phyloP scores from a whole-genome alignment of 2,329 filamentous ascomycete genomes.

The Colletotrichum lupini region DNA sequence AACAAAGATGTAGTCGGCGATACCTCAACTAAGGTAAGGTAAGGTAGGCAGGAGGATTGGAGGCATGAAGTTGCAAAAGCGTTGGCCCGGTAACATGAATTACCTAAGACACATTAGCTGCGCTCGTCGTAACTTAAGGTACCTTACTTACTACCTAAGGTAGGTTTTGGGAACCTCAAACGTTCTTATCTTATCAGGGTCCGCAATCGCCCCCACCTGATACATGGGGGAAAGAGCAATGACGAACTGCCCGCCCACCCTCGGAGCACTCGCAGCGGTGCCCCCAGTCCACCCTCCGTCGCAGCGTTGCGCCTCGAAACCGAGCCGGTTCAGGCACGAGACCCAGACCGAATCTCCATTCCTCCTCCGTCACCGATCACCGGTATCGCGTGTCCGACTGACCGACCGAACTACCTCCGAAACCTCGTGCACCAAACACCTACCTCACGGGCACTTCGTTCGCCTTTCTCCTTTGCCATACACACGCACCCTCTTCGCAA shows the following conservation, averaged over 20 bases:
- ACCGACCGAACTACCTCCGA: conserved; percentile 12
- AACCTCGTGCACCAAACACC: background rate
- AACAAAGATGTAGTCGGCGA: background rate
- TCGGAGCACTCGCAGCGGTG: background rate
- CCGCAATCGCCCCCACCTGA: background rate
- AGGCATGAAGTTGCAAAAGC: background rate
- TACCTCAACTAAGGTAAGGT: background rate
- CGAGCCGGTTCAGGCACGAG: conserved; percentile 27
- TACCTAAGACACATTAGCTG: background rate
- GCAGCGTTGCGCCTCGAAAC: conserved; percentile 32
- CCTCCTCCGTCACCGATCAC: conserved; percentile 4
- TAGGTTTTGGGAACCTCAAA: background rate
- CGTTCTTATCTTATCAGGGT: conserved; percentile 9
- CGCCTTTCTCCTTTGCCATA: background rate
- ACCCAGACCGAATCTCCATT: conserved; percentile 1
- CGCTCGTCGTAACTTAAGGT: background rate
- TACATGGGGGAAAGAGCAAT: conserved; percentile 4
- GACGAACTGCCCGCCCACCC: conserved; percentile 3
- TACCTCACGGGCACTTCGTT: too few species aligned
- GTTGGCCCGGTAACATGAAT: background rate
- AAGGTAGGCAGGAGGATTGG: background rate
- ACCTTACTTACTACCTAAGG: too few species aligned
- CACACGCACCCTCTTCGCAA: background rate
- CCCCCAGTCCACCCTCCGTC: background rate
- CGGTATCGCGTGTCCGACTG: conserved; percentile 9